These are phyloP conservation scores for Entophlyctis luteolus DNA, from an alignment of 192 early-diverging fungal genomes.

Conservation along the genomic window DNA sequence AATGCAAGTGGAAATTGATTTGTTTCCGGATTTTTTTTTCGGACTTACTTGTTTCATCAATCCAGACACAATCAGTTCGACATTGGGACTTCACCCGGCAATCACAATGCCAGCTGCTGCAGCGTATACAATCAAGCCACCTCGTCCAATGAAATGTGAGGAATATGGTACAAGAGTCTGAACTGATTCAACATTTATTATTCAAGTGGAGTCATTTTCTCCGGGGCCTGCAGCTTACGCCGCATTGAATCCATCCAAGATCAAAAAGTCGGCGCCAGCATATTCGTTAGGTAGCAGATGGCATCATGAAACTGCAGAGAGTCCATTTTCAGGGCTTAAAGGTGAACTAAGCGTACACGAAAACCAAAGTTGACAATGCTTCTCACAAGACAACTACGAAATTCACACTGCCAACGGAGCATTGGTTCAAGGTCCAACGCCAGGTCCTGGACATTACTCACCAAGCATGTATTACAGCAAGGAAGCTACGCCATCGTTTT, in stretches of 20 bases:
- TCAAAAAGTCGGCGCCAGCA: constrained; percentile 49
- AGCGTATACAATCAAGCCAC: constrained; percentile 55
- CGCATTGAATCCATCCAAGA: constrained; percentile 45
- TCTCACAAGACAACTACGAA: constrained; percentile 34
- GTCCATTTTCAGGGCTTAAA: constrained; percentile 36
- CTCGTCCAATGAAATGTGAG: constrained; percentile 46
- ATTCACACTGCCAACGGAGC: constrained; percentile 33
- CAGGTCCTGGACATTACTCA: constrained; percentile 56
- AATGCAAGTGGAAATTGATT: constrained; percentile 31
- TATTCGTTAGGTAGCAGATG: constrained; percentile 52
- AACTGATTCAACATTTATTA: not conserved
- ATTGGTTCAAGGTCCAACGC: constrained; percentile 31
- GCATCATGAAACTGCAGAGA: constrained; percentile 32
- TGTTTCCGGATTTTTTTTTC: not conserved
- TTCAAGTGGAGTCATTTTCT: constrained; percentile 48
- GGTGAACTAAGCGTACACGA: not conserved
- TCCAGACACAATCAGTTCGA: constrained; percentile 44
- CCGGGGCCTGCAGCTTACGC: constrained; percentile 56
- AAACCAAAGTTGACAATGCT: not conserved
- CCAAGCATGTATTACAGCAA: constrained; percentile 44
- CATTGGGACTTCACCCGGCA: constrained; percentile 49
- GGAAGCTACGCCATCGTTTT: constrained; percentile 44
- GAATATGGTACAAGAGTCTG: not conserved
- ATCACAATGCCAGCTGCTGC: constrained; percentile 49
- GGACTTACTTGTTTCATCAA: not conserved